Evolutionary conservation across 805 yeast genomes (phyloP), one percentile per base, ranked within the genome.

Genomic region (Ogataea pini): DNA sequence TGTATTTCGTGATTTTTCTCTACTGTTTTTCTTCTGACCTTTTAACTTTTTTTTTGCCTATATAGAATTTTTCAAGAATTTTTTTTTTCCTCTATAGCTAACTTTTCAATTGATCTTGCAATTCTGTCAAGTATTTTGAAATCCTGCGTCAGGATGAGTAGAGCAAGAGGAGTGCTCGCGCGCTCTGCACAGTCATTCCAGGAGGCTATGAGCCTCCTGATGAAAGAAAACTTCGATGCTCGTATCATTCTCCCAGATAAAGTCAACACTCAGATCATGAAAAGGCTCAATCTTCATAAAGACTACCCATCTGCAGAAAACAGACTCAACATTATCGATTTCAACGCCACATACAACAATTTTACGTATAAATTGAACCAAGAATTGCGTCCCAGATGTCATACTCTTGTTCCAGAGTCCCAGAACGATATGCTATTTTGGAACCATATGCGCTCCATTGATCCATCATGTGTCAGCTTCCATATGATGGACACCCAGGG

Each of bases 311-410:
- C 44, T 55, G 72, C 61, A 4, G 56, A 68, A 14, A 32, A 51
- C 0, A 60, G 62, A n/a, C 68, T 77, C 19, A 77, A 77, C 50
- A 74, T 86, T 0, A 59, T 86, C 5, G 91, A 86, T 53, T 69
- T 80, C 9, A 80, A 81, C 54, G 71, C 86, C 0, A 83, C 86
- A 1, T 72, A 76, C 27, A 82, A 86, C 4, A 68, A 82, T 1
- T 79, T 85, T 56, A 77, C 91, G 0, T 71, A 82, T 1, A 77
- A 82, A 52, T 59, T 91, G n/a, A 74, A 86, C 62, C 73, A 81
- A 46, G 71, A 70, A 25, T 66, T 85, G 12, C 67, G 76, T 33
- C 97, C 97, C 0, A 63, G 68, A 28, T 79, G 76, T 22, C 90
- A 90, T 59, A 56, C 85, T 0, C 52, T 89, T 3, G 68, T 88